Conservation (phyloP, 352 stramenopile genomes). For the Peronospora destructor region DNA sequence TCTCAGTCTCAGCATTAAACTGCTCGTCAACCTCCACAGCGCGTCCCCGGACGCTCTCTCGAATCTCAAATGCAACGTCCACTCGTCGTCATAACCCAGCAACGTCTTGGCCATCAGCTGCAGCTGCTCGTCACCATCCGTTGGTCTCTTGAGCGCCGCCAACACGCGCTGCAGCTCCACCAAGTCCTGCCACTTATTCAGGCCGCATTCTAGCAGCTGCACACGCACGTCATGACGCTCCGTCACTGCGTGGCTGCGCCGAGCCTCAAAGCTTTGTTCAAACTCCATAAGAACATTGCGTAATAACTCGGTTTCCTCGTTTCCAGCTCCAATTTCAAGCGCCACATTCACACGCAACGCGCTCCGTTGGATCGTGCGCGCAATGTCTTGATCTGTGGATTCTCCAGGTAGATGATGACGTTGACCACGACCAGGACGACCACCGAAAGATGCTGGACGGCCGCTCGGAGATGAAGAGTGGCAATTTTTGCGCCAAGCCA, state of each 20-base stretch:
- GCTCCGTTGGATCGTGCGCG: conserved; percentile 24
- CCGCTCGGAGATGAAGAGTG: neutral
- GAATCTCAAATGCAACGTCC: conserved; percentile 33
- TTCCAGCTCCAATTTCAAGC: conserved; percentile 14
- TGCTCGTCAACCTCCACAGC: conserved; percentile 41
- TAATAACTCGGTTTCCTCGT: conserved; percentile 4
- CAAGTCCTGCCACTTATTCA: conserved; percentile 43
- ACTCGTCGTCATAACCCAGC: conserved; percentile 27
- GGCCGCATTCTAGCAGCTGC: conserved; percentile 38
- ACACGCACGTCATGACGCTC: conserved; percentile 16
- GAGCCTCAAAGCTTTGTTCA: conserved; percentile 3
- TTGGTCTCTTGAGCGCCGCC: conserved; percentile 24
- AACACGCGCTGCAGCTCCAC: conserved; percentile 43
- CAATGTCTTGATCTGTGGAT: conserved; percentile 21
- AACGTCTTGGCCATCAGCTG: conserved; percentile 16
- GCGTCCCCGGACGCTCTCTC: conserved; percentile 24
- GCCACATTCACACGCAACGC: conserved; percentile 21
- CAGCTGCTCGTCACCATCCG: neutral
- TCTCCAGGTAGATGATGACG: conserved; percentile 13
- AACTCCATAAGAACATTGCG: conserved; percentile 9
- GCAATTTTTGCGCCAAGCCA: conserved; percentile 21
- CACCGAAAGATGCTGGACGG: conserved; percentile 5
- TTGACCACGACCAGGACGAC: neutral
- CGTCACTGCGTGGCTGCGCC: conserved; percentile 1
- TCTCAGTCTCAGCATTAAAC: conserved; percentile 34